Conservation (phyloP, 108 stramenopile genomes). For the Cyclotella atomus region DNA sequence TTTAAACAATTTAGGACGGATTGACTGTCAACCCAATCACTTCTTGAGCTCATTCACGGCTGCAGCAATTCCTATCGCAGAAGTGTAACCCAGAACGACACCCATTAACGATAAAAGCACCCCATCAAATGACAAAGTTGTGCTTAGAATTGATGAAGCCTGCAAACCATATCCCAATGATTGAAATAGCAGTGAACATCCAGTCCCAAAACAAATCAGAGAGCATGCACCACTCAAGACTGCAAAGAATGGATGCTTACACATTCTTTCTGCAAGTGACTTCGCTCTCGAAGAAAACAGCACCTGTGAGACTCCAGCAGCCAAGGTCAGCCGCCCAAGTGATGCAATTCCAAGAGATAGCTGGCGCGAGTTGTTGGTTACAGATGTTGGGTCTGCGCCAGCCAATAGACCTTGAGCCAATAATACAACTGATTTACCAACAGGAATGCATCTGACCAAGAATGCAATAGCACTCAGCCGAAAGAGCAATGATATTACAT, state of each 20-base stretch:
- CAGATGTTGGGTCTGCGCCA: neutral
- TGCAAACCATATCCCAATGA: neutral
- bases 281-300: constrained; percentile 3
- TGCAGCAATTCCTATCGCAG: constrained; percentile 6
- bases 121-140: constrained; percentile 6
- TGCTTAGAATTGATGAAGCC: neutral
- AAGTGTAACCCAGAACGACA: constrained; percentile 13
- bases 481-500: constrained; percentile 14
- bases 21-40: constrained; percentile 5
- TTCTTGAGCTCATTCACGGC: neutral
- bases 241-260: constrained; percentile 33
- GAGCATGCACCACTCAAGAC: constrained; percentile 25
- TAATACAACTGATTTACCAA: constrained; percentile 1
- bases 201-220: constrained; percentile 25
- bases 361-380: constrained; percentile 30
- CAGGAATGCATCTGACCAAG: constrained; percentile 37
- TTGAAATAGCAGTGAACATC: constrained; percentile 22
- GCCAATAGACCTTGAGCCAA: constrained; percentile 10
- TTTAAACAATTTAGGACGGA: neutral
- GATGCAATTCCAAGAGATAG: constrained; percentile 34
- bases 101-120: constrained; percentile 14
- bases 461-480: constrained; percentile 17
- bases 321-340: constrained; percentile 29
- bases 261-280: neutral
- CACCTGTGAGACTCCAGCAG: constrained; percentile 28